phyloP scores from a whole-genome alignment of 2,329 filamentous ascomycete genomes.

The Fusarium odoratissimum region DNA sequence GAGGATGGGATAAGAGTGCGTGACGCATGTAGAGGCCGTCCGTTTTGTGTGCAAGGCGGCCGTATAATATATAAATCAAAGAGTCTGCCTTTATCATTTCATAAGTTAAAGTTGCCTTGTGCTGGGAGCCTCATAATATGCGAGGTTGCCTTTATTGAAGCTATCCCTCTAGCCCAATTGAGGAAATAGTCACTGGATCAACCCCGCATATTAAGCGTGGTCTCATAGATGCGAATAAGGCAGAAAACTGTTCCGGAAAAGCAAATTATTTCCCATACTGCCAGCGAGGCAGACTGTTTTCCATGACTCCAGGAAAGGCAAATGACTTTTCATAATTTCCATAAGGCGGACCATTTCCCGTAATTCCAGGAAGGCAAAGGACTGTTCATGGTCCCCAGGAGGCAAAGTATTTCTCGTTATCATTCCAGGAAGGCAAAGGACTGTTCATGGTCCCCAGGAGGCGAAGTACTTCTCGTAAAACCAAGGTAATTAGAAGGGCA shows the following conservation, averaged over 20 bases:
- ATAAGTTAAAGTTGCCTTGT: background rate
- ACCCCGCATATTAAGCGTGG: background rate
- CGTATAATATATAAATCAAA: background rate
- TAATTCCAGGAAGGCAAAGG: accelerated
- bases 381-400: background rate
- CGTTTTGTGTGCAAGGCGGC: background rate
- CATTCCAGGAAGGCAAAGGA: too few species aligned
- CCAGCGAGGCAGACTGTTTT: background rate
- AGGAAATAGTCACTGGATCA: background rate
- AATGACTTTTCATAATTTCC: too few species aligned
- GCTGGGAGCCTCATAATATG: background rate
- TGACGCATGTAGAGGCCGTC: background rate
- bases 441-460: too few species aligned
- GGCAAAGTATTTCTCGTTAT: background rate
- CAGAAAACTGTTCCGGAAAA: background rate
- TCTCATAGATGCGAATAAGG: background rate
- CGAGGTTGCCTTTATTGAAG: background rate
- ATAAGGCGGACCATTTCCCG: background rate
- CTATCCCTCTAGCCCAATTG: background rate
- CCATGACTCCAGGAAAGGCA: too few species aligned
- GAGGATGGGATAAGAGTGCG: accelerated
- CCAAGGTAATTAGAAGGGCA: background rate
- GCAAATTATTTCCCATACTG: background rate
- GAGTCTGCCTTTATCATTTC: background rate
- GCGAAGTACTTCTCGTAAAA: background rate